Evolutionary conservation across 768 basidiomycete genomes (phyloP).

Genomic region (Collybia mongolica): DNA sequence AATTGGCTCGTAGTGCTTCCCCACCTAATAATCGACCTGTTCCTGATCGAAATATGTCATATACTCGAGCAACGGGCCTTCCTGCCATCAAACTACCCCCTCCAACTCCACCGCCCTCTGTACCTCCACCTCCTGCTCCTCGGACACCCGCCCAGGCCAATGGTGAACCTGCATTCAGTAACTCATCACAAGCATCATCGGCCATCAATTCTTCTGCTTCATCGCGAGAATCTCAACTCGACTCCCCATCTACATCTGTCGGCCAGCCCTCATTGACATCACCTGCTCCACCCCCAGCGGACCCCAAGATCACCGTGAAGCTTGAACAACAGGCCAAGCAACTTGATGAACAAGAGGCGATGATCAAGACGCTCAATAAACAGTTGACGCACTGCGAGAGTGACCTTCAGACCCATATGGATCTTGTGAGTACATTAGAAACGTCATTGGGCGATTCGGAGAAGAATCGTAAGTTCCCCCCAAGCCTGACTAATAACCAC

Average conservation of each 20-base stretch:
- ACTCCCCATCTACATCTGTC: slow-evolving; percentile 67
- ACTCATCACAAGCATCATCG: slow-evolving; percentile 61
- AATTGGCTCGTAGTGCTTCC: slow-evolving; percentile 59
- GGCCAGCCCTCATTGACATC: slow-evolving; percentile 40
- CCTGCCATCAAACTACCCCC: slow-evolving; percentile 80
- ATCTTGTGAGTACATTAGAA: slow-evolving; percentile 82
- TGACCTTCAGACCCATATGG: slow-evolving; percentile 90
- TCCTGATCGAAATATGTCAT: slow-evolving; percentile 52
- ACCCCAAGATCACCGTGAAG: slow-evolving; percentile 55
- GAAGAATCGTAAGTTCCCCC: slow-evolving; percentile 73
- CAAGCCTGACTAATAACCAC: slow-evolving; percentile 1
- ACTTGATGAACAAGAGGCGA: slow-evolving; percentile 81
- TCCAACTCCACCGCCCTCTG: slow-evolving; percentile 82
- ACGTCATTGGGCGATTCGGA: slow-evolving; percentile 88
- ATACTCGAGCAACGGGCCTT: slow-evolving; percentile 57
- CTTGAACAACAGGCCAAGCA: slow-evolving; percentile 75
- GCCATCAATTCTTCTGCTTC: slow-evolving; percentile 48
- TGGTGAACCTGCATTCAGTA: slow-evolving; percentile 54
- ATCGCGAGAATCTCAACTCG: slow-evolving; percentile 69
- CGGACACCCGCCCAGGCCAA: slow-evolving; percentile 35
- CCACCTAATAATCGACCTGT: slow-evolving; percentile 52
- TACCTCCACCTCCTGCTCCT: slow-evolving; percentile 83
- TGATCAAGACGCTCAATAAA: slow-evolving; percentile 94
- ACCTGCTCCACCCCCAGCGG: slow-evolving; percentile 40
- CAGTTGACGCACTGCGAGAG: slow-evolving; percentile 91